phyloP scores from a whole-genome alignment of 2,329 filamentous ascomycete species.

The Cladosporium sp. region DNA sequence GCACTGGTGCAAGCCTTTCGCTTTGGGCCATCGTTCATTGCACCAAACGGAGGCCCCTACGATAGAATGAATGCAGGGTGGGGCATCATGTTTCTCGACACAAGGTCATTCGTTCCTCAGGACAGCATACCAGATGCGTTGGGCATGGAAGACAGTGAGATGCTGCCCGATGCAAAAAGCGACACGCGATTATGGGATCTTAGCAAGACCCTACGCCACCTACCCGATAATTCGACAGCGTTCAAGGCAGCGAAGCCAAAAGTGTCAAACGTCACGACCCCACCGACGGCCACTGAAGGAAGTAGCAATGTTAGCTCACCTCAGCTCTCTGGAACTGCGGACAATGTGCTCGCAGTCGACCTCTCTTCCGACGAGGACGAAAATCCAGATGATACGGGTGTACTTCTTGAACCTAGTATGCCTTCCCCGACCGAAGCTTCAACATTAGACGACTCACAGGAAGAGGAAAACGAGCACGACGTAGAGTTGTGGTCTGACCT shows the following conservation, averaged over 20 bases:
- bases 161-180: constrained; percentile 23
- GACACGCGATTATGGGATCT: constrained; percentile 33
- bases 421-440: not conserved
- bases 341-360: not conserved
- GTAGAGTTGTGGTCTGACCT: constrained; percentile 21
- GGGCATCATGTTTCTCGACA: constrained; percentile 41
- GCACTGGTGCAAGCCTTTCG: constrained; percentile 28
- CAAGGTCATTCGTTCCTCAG: constrained; percentile 35
- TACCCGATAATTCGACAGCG: constrained; percentile 25
- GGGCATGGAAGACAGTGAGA: constrained; percentile 26
- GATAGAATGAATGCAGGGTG: constrained; percentile 39
- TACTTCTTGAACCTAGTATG: not conserved
- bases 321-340: not conserved
- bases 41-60: constrained; percentile 20
- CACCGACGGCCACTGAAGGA: not conserved
- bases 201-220: constrained; percentile 27
- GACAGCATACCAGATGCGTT: constrained; percentile 27
- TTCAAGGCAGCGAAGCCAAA: constrained; percentile 1
- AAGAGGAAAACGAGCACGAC: not conserved
- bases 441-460: not conserved
- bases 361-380: constrained; percentile 8
- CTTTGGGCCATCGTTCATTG: constrained; percentile 22
- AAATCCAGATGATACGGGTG: constrained; percentile 4
- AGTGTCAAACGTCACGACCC: not conserved
- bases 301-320: constrained; percentile 9